Percentiles rank a stretch among this genome's conserved stretches.
Evolutionary conservation across 441 rosid species (phyloP).

Genomic region (Rhodomyrtus psidioides): DNA sequence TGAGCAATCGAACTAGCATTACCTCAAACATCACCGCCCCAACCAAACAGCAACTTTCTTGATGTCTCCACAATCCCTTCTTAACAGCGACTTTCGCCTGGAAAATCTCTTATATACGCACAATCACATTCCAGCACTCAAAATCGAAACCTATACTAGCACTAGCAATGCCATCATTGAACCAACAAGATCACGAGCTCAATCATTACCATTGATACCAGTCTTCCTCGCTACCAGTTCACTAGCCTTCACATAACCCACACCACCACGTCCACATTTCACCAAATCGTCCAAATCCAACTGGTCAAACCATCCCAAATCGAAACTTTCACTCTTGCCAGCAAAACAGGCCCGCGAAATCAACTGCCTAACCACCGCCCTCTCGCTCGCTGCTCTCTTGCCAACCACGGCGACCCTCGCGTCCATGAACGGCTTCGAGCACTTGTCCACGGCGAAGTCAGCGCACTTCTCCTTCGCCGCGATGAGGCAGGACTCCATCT

Average conservation of each 20-base stretch:
- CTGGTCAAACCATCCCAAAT: background rate
- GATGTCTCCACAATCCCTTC: background rate
- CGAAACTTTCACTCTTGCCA: background rate
- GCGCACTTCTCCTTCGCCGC: conserved; percentile 54
- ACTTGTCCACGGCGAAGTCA: conserved; percentile 43
- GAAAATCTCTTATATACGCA: background rate
- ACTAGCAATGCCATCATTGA: background rate
- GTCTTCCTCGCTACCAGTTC: background rate
- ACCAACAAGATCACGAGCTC: background rate
- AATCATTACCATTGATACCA: background rate
- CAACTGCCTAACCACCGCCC: conserved; percentile 6
- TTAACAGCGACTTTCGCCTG: background rate
- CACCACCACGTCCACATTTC: background rate
- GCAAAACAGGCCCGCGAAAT: conserved; percentile 1
- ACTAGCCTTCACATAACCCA: conserved; percentile 1
- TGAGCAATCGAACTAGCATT: background rate
- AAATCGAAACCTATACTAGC: background rate
- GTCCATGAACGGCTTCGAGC: conserved; percentile 33
- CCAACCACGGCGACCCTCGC: conserved; percentile 39
- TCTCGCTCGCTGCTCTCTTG: conserved; percentile 3
- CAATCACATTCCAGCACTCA: background rate
- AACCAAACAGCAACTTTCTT: background rate
- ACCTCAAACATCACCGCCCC: background rate
- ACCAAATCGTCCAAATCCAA: background rate
- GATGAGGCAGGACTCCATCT: conserved; percentile 43